Evolutionary conservation across 345 rosid species (phyloP).

Genomic region (Carallia brachiata): DNA sequence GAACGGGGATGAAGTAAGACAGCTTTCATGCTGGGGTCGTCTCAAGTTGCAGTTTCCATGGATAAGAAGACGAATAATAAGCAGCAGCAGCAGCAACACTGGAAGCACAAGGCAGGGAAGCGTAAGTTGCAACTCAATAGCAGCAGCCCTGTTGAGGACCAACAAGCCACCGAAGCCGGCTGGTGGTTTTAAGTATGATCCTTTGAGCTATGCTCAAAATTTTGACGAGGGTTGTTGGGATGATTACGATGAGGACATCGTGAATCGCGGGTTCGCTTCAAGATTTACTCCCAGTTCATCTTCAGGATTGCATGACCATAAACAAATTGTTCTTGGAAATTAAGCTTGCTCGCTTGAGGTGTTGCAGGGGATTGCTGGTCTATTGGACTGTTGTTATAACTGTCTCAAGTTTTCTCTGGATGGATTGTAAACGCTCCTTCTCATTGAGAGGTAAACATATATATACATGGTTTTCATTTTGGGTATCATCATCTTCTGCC

Average conservation of each 20-base stretch:
- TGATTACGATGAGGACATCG: slow-evolving; percentile 24
- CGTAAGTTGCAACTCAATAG: slow-evolving; percentile 13
- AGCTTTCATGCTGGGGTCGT: slow-evolving; percentile 45
- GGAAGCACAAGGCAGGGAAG: not conserved
- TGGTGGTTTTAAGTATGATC: slow-evolving; percentile 44
- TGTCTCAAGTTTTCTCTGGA: not conserved
- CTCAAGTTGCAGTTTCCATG: slow-evolving; percentile 43
- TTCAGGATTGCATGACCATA: slow-evolving; percentile 20
- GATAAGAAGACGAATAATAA: slow-evolving; percentile 12
- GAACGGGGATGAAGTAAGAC: slow-evolving; percentile 20
- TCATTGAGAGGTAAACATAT: too few relatives aligned
- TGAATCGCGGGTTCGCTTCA: slow-evolving; percentile 39
- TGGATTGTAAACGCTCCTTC: not conserved
- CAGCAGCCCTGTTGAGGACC: slow-evolving; percentile 20
- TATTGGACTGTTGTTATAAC: not conserved
- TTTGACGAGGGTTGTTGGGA: slow-evolving; percentile 40
- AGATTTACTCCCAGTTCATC: slow-evolving; percentile 38
- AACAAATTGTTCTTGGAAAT: slow-evolving; percentile 1
- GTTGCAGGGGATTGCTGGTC: not conserved
- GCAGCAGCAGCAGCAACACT: not conserved
- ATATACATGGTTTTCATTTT: too few relatives aligned
- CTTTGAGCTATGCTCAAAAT: slow-evolving; percentile 47
- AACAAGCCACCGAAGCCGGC: slow-evolving; percentile 14
- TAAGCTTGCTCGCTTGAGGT: not conserved
- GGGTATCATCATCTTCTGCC: not conserved